Evolutionary conservation across 331 rosid species (phyloP).

Genomic region (Phaseolus coccineus): DNA sequence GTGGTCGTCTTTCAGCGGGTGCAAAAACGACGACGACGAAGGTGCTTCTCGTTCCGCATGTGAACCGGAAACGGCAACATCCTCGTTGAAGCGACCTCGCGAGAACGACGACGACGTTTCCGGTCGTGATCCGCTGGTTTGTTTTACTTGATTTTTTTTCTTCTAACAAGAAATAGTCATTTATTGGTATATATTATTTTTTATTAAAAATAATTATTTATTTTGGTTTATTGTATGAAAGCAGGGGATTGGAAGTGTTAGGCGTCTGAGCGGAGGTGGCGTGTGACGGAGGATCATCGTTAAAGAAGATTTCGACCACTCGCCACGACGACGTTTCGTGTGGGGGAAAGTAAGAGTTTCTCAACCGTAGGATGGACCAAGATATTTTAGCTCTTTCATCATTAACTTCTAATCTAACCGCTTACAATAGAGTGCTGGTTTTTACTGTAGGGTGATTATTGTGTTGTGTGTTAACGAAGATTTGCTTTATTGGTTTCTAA

Average conservation of each 20-base stretch:
- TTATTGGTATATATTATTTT: neutral
- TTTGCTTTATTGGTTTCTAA: constrained; percentile 11
- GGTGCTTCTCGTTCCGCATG: constrained; percentile 22
- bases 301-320: too few relatives aligned
- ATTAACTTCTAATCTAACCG: constrained; percentile 17
- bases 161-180: neutral
- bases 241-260: constrained; percentile 14
- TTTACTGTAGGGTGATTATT: constrained; percentile 20
- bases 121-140: constrained; percentile 50
- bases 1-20: constrained; percentile 27
- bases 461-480: neutral
- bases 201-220: neutral
- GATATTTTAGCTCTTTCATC: constrained; percentile 12
- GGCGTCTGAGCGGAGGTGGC: constrained; percentile 8
- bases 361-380: neutral
- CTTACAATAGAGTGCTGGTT: neutral
- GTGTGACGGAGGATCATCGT: neutral
- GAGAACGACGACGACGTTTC: constrained; percentile 31
- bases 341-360: neutral
- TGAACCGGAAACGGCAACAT: neutral
- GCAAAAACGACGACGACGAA: neutral
- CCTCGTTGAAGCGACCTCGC: constrained; percentile 56
- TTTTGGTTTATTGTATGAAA: neutral
- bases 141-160: neutral
- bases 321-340: constrained; percentile 38